phyloP scores from a whole-genome alignment of 352 stramenopile species.

The Phytophthora cajani region DNA sequence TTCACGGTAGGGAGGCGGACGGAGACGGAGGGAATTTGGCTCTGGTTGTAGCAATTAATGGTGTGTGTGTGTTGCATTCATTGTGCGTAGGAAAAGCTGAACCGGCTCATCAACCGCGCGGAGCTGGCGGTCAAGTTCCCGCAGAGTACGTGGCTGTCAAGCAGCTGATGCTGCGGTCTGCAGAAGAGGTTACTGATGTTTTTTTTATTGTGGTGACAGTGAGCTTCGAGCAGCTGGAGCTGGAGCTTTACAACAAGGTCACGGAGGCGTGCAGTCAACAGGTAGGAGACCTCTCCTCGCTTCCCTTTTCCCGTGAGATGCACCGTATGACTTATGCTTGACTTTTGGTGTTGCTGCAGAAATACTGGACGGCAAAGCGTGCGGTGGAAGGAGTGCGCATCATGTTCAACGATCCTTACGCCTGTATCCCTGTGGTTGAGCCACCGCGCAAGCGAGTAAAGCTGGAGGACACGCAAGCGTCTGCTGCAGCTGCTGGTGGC shows the following conservation, averaged over 20 bases:
- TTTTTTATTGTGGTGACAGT: conserved; percentile 35
- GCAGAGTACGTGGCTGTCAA: conserved; percentile 38
- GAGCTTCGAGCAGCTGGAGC: conserved; percentile 87
- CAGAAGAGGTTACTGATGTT: background rate
- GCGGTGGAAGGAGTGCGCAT: conserved; percentile 81
- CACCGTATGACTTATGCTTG: no score
- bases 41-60: background rate
- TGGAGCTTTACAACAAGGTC: conserved; percentile 79
- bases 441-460: conserved; percentile 74
- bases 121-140: conserved; percentile 85
- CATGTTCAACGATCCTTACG: conserved; percentile 78
- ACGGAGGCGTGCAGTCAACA: conserved; percentile 66
- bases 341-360: conserved; percentile 35
- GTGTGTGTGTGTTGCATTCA: conserved; percentile 4
- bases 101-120: conserved; percentile 83
- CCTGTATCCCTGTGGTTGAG: conserved; percentile 75
- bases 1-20: conserved; percentile 60
- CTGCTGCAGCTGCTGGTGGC: conserved; percentile 12
- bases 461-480: conserved; percentile 45
- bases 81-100: conserved; percentile 73
- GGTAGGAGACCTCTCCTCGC: conserved; percentile 25
- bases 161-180: background rate
- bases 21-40: background rate
- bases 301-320: no score
- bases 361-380: conserved; percentile 73